A percentile compares a stretch with the other conserved stretches of the same genome.
Conservation (phyloP, 257 asterid genomes). For the Solanum arcanum region DNA sequence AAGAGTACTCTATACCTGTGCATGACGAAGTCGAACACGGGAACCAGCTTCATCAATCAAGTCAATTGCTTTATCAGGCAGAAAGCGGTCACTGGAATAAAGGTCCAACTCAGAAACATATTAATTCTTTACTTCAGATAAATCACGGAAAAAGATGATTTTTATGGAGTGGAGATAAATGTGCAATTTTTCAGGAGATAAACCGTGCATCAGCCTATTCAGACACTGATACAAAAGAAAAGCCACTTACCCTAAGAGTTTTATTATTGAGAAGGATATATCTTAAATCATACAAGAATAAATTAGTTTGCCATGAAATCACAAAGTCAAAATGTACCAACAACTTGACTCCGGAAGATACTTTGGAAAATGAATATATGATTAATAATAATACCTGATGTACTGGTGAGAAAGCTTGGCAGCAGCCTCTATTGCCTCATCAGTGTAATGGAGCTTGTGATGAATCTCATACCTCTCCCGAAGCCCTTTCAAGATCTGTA, state of each 20-base stretch:
- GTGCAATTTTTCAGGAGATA: background rate
- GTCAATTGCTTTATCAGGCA: conserved; percentile 46
- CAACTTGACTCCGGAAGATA: background rate
- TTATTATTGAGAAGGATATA: background rate
- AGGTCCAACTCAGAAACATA: background rate
- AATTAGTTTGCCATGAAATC: background rate
- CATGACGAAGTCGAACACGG: conserved; percentile 12
- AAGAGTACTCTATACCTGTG: background rate
- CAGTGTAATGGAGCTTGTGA: conserved; percentile 27
- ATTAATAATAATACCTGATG: conserved; percentile 15
- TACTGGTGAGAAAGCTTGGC: conserved; percentile 35
- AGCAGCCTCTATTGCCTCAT: conserved; percentile 27
- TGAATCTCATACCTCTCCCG: conserved; percentile 22
- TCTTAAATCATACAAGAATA: background rate
- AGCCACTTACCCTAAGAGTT: background rate
- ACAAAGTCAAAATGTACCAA: background rate
- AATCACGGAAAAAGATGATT: background rate
- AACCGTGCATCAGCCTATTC: background rate
- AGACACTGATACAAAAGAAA: background rate
- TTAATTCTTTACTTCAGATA: background rate
- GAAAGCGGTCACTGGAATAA: conserved; percentile 27
- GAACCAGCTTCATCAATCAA: conserved; percentile 52
- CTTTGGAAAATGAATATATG: background rate
- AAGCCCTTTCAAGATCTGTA: conserved; percentile 23
- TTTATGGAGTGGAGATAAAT: background rate